A percentile compares a stretch with the other conserved stretches of the same genome.
phyloP scores from a whole-genome alignment of 208 protist species.

The Naegleria lovaniensis region DNA sequence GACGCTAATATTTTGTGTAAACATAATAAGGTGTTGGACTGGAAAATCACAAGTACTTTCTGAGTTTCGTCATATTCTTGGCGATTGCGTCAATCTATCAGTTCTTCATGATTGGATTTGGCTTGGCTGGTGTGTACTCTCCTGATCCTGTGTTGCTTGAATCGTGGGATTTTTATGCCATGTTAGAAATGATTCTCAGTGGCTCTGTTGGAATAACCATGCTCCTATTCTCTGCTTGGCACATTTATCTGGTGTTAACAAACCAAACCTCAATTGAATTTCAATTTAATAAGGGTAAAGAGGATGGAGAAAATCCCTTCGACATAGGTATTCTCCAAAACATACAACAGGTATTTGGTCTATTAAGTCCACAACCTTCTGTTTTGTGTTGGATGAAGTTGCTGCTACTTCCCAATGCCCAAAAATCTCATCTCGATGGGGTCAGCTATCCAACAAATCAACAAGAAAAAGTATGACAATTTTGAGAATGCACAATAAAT shows the following conservation, averaged over 20 bases:
- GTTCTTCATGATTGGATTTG: background rate
- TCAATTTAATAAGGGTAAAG: conserved; percentile 36
- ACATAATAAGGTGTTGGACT: conserved; percentile 49
- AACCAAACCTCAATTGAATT: conserved; percentile 57
- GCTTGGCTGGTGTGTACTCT: background rate
- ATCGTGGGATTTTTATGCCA: background rate
- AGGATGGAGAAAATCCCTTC: background rate
- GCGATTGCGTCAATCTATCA: background rate
- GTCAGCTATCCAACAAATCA: background rate
- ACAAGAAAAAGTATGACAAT: too few relatives aligned
- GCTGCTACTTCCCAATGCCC: background rate
- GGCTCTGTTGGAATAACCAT: conserved; percentile 39
- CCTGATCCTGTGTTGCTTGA: background rate
- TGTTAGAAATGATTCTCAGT: conserved; percentile 42
- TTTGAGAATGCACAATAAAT: background rate
- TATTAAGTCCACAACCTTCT: background rate
- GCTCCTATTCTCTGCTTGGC: conserved; percentile 40
- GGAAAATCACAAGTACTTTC: conserved; percentile 75
- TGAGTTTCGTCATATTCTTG: conserved; percentile 58
- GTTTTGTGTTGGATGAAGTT: background rate
- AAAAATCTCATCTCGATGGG: background rate
- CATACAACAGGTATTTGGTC: conserved; percentile 21
- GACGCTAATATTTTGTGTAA: too few relatives aligned
- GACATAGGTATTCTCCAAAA: background rate
- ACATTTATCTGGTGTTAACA: conserved; percentile 45